Conservation (phyloP, 106 monocot genomes). For the Agapanthus africanus region DNA sequence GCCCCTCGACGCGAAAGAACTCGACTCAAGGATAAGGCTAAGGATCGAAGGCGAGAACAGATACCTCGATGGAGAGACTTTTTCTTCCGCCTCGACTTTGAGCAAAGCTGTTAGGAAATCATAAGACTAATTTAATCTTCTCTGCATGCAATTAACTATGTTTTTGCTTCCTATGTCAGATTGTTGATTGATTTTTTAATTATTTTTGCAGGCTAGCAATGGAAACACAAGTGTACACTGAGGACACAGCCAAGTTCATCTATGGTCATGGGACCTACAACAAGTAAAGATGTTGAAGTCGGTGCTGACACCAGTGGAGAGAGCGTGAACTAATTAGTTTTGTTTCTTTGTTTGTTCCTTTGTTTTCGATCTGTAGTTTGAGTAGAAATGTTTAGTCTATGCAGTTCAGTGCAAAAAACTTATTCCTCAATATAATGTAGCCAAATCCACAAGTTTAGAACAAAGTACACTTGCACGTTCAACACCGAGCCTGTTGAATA, state of each 20-base stretch:
- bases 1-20: slow-evolving; percentile 13
- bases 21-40: slow-evolving; percentile 33
- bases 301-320: no score
- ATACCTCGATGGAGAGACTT: slow-evolving; percentile 38
- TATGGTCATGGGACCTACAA: slow-evolving; percentile 36
- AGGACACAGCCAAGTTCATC: slow-evolving; percentile 44
- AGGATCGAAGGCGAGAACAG: slow-evolving; percentile 36
- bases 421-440: no score
- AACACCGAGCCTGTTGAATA: no score
- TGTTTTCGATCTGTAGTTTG: no score
- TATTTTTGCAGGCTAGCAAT: slow-evolving; percentile 31
- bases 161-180: background rate
- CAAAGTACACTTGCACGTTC: no score
- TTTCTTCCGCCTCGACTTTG: slow-evolving; percentile 25
- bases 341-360: no score
- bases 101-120: slow-evolving; percentile 39
- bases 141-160: background rate
- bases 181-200: background rate
- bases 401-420: no score
- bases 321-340: no score
- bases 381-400: no score
- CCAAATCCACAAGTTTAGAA: no score
- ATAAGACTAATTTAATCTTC: slow-evolving; percentile 9
- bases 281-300: no score
- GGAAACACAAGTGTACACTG: slow-evolving; percentile 54